phyloP scores from a whole-genome alignment of 2,329 filamentous ascomycete genomes.

The Pseudofabraea citricarpa region DNA sequence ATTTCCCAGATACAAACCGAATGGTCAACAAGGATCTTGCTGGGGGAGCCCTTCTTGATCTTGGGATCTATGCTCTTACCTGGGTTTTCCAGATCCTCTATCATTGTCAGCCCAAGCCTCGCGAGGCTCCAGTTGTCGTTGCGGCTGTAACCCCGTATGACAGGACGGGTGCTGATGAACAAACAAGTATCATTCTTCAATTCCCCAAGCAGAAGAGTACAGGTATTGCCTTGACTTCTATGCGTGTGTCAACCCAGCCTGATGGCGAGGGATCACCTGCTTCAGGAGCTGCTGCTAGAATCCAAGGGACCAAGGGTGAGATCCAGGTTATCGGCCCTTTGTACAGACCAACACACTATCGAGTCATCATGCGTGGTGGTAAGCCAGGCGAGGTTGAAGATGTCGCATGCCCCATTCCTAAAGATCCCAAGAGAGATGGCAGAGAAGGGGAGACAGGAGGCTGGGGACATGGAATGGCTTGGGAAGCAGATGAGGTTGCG shows the following conservation, averaged over 20 bases:
- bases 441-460: constrained; percentile 5
- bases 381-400: constrained; percentile 27
- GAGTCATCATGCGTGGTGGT: constrained; percentile 41
- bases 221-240: constrained; percentile 52
- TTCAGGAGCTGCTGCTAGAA: constrained; percentile 50
- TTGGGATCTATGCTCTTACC: constrained; percentile 66
- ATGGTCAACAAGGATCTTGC: constrained; percentile 68
- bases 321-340: constrained; percentile 58
- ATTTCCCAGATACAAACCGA: constrained; percentile 41
- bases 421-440: constrained; percentile 18
- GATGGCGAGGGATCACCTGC: constrained; percentile 38
- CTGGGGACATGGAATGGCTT: constrained; percentile 62
- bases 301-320: constrained; percentile 63
- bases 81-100: constrained; percentile 72
- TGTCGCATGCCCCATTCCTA: constrained; percentile 39
- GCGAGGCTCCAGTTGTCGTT: constrained; percentile 50
- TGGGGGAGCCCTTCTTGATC: constrained; percentile 61
- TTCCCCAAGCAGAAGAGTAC: constrained; percentile 56
- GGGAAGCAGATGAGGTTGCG: constrained; percentile 66
- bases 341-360: constrained; percentile 49
- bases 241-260: constrained; percentile 45
- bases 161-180: constrained; percentile 58
- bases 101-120: constrained; percentile 51
- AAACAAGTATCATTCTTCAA: constrained; percentile 56
- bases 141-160: constrained; percentile 53